Evolutionary conservation across 768 basidiomycete genomes (phyloP).

Genomic region (Myochromella boudieri): DNA sequence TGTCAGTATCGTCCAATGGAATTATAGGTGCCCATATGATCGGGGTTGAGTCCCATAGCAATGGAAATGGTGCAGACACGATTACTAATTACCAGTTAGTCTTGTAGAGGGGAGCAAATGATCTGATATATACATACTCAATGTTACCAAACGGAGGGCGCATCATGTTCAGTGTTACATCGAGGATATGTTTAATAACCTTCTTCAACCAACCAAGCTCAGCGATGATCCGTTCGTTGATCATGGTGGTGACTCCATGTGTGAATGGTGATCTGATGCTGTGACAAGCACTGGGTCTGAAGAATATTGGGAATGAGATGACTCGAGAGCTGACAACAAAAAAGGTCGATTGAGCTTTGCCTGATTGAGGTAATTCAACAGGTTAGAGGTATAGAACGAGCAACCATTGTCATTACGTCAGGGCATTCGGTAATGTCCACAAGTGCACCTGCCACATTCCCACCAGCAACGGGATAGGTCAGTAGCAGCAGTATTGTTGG

Average conservation of each 20-base stretch:
- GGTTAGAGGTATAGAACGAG: constrained; percentile 69
- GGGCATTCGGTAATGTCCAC: constrained; percentile 78
- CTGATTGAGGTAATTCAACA: constrained; percentile 68
- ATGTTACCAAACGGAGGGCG: constrained; percentile 83
- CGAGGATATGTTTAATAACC: constrained; percentile 79
- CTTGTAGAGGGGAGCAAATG: neutral
- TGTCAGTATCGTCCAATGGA: constrained; percentile 63
- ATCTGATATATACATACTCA: constrained; percentile 44
- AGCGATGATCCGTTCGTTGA: constrained; percentile 82
- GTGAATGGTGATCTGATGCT: constrained; percentile 75
- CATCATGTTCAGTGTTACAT: constrained; percentile 77
- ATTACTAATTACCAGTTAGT: constrained; percentile 46
- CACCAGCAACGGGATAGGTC: constrained; percentile 70
- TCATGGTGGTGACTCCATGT: constrained; percentile 77
- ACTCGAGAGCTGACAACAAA: constrained; percentile 84
- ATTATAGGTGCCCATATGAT: constrained; percentile 83
- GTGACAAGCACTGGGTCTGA: constrained; percentile 72
- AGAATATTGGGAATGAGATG: constrained; percentile 64
- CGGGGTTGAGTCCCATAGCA: constrained; percentile 81
- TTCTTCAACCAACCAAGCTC: constrained; percentile 89
- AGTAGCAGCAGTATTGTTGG: constrained; percentile 56
- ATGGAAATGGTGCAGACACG: constrained; percentile 81
- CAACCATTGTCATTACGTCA: constrained; percentile 74
- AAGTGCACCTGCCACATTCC: constrained; percentile 74
- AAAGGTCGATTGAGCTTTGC: constrained; percentile 77